These are phyloP conservation scores for Solanum gracilifrons DNA, from an alignment of 257 asterid species.

Conservation along the genomic window DNA sequence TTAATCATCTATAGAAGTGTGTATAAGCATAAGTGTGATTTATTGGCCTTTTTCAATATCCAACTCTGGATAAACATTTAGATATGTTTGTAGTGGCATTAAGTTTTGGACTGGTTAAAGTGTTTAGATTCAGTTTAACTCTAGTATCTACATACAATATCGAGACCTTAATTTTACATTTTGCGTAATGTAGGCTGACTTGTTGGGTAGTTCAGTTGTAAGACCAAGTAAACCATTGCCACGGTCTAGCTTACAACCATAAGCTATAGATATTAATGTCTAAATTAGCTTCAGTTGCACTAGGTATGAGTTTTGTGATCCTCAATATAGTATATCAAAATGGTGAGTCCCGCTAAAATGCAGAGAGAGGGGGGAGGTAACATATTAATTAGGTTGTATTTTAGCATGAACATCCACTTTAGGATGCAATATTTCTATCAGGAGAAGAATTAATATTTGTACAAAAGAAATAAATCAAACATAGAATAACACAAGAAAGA, in stretches of 20 bases:
- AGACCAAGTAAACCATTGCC: conserved; percentile 22
- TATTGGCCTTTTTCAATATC: background rate
- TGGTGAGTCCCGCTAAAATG: too few relatives aligned
- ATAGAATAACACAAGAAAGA: background rate
- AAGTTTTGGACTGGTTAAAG: background rate
- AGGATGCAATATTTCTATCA: background rate
- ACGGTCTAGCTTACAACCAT: background rate
- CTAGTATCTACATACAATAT: too few relatives aligned
- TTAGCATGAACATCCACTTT: background rate
- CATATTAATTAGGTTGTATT: background rate
- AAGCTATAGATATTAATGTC: background rate
- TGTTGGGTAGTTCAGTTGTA: conserved; percentile 67
- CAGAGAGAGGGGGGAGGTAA: background rate
- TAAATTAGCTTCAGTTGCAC: background rate
- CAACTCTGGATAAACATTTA: background rate
- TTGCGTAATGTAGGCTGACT: conserved; percentile 44
- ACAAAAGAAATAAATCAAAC: background rate
- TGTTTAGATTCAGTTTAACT: background rate
- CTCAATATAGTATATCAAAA: background rate
- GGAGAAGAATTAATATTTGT: background rate
- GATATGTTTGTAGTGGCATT: background rate
- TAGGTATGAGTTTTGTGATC: background rate
- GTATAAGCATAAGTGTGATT: too few relatives aligned
- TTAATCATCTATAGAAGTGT: too few relatives aligned
- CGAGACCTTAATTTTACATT: background rate